Percentiles rank a stretch among this genome's conserved stretches.
These are phyloP conservation scores for Paraglomus occultum DNA, from an alignment of 192 early-diverging fungal genomes.

Conservation along the genomic window DNA sequence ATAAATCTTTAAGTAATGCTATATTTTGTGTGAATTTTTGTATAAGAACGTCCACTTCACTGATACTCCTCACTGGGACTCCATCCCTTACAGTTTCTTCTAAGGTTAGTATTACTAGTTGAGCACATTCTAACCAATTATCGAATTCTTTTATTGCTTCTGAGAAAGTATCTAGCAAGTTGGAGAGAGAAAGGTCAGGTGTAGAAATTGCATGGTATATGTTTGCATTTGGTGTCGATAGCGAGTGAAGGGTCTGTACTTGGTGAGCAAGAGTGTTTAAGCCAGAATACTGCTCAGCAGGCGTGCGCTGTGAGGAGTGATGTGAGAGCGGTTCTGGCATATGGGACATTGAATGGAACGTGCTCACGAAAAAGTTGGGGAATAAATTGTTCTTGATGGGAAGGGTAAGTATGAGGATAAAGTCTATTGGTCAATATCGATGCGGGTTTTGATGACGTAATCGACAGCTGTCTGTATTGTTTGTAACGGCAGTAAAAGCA, in stretches of 20 bases:
- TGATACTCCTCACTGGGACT: slow-evolving; percentile 35
- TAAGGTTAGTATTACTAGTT: slow-evolving; percentile 52
- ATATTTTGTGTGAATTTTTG: slow-evolving; percentile 46
- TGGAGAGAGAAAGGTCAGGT: slow-evolving; percentile 37
- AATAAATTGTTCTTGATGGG: too few relatives aligned
- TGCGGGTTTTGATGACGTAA: too few relatives aligned
- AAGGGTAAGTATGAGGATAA: too few relatives aligned
- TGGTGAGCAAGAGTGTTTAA: slow-evolving; percentile 28
- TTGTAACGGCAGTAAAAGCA: too few relatives aligned
- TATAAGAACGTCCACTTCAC: slow-evolving; percentile 43
- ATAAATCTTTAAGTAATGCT: slow-evolving; percentile 44
- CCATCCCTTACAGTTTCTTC: slow-evolving; percentile 51
- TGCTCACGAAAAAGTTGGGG: not conserved
- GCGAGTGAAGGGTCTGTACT: slow-evolving; percentile 36
- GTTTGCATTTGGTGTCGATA: slow-evolving; percentile 38
- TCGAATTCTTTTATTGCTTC: slow-evolving; percentile 36
- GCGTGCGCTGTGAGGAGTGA: not conserved
- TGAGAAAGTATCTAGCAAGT: slow-evolving; percentile 36
- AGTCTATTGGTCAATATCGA: too few relatives aligned
- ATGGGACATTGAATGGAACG: slow-evolving; percentile 29
- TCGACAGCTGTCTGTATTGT: too few relatives aligned
- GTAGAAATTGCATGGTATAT: slow-evolving; percentile 44
- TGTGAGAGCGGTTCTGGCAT: slow-evolving; percentile 23
- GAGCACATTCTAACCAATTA: slow-evolving; percentile 51
- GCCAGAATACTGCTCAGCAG: too few relatives aligned